Evolutionary conservation across 2,329 filamentous ascomycete species (phyloP), one percentile per base, ranked within the genome.

Genomic region (Trichocomaceae sp.): DNA sequence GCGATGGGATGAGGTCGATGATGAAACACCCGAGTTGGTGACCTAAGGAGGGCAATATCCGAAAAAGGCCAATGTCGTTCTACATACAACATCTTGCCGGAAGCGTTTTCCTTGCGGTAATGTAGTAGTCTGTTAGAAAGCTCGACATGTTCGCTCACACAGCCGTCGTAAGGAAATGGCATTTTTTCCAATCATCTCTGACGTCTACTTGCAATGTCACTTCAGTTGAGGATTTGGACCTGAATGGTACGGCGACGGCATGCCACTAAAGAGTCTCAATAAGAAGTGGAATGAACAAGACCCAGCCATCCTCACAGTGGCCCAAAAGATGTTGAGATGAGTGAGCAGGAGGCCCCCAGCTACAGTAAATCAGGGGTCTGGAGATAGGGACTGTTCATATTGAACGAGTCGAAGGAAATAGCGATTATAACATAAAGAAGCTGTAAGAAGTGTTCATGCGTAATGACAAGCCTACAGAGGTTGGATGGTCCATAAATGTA

Each of bases 201-300:
- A n/a, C n/a, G n/a, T n/a, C n/a, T n/a, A n/a, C n/a, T n/a, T n/a
- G n/a, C n/a, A n/a, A n/a, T n/a, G n/a, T n/a, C n/a, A n/a, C n/a
- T n/a, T n/a, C n/a, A n/a, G n/a, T n/a, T n/a, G n/a, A n/a, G n/a
- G n/a, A n/a, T n/a, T n/a, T n/a, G n/a, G n/a, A n/a, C n/a, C n/a
- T n/a, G n/a, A n/a, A n/a, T n/a, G n/a, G n/a, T n/a, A n/a, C n/a
- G n/a, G n/a, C n/a, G n/a, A n/a, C 19, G 44, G 49, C 13, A 51
- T 51, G 49, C 35, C 49, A n/a, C 19, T 51, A 17, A 51, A 51
- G 37, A 51, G 35, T 20, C 49, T 51, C 6, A 51, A 51, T n/a
- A 26, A 51, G 37, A 17, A 37, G 26, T 51, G 49, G 49, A 37
- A 51, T 17, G 49, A 51, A 9, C 15, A 41, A 22, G 49, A 51